Percentiles rank a stretch among this genome's conserved stretches.
These are phyloP conservation scores for Gaultheria prostrata DNA, from an alignment of 148 eudicot species.

Conservation along the genomic window DNA sequence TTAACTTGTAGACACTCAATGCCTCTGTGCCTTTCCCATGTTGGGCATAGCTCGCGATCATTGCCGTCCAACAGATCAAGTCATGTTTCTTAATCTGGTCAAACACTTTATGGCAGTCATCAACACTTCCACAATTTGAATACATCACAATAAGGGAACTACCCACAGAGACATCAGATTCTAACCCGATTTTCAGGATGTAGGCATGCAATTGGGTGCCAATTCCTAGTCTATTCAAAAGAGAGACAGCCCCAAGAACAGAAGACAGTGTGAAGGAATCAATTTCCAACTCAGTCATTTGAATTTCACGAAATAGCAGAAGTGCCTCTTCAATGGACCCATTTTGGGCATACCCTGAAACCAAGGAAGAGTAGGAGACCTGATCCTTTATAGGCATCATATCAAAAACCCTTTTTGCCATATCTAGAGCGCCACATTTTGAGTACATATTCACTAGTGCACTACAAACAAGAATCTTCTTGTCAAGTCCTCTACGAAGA, in stretches of 20 bases:
- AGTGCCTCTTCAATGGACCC: conserved; percentile 57
- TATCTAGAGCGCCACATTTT: conserved; percentile 56
- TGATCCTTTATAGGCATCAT: conserved; percentile 55
- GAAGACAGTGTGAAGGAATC: conserved; percentile 69
- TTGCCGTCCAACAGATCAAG: conserved; percentile 70
- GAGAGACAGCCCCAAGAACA: conserved; percentile 47
- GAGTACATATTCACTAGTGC: conserved; percentile 80
- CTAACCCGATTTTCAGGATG: conserved; percentile 53
- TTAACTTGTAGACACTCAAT: conserved; percentile 49
- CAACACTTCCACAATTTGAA: conserved; percentile 62
- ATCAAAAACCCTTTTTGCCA: conserved; percentile 58
- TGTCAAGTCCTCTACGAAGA: conserved; percentile 43
- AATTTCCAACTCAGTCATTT: conserved; percentile 30
- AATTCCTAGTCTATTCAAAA: conserved; percentile 29
- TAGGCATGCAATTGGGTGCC: conserved; percentile 60
- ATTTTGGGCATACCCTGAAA: conserved; percentile 70
- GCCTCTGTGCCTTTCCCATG: conserved; percentile 74
- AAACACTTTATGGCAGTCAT: conserved; percentile 61
- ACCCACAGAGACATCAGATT: conserved; percentile 59
- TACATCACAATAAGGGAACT: conserved; percentile 74
- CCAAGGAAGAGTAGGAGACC: conserved; percentile 61
- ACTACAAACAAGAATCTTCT: conserved; percentile 35
- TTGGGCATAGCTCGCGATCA: conserved; percentile 73
- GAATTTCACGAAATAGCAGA: conserved; percentile 50
- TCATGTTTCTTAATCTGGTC: conserved; percentile 54